Evolutionary conservation across 805 yeast genomes (phyloP), one percentile per base, ranked within the genome.

Genomic region (Candida tibetensis): DNA sequence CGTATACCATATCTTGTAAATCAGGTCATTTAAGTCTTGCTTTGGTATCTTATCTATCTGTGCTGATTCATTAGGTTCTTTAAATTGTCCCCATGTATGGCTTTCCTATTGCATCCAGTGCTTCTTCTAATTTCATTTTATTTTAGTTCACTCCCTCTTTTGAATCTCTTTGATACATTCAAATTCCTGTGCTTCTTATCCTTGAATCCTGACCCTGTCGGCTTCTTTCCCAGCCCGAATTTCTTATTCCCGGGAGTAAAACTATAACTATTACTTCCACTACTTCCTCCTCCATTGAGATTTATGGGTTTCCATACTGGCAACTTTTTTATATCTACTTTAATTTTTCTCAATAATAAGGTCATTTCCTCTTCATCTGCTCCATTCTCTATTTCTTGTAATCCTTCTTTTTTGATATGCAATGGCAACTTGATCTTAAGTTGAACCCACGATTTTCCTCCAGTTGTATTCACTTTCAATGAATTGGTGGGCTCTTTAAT

Each of bases 401-500:
- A 17, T 30, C 9, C 9, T 10, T 21, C 25, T 10, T 21, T 21
- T 21, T 21, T 21, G 25, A 10, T 10, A n/a, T 15, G 2, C 3
- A 18, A 4, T 4, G 52, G 52, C 30, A 57, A 30, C 30, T 46
- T 52, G 30, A 57, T 44, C 26, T 50, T 53, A 10, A 57, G 30
- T 25, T 52, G 55, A 5, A 56, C 61, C 61, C 61, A 57, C 16
- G 57, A 52, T 36, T 52, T 52, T 3, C 44, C 39, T 2, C 57
- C 58, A 5, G 51, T 45, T 3, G 49, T 39, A 29, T 56, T 54
- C n/a, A 58, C 60, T 31, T 56, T 55, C 17, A 57, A 40, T 4
- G 61, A 48, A 36, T 47, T 58, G 9, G 55, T 53, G 8, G 64
- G 55, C 34, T 62, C 68, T 29, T 52, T 52, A n/a, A 55, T 55